Evolutionary conservation across 2,329 filamentous ascomycete species (phyloP), one percentile per base, ranked within the genome.

Genomic region (Trichoderma brevicompactum): DNA sequence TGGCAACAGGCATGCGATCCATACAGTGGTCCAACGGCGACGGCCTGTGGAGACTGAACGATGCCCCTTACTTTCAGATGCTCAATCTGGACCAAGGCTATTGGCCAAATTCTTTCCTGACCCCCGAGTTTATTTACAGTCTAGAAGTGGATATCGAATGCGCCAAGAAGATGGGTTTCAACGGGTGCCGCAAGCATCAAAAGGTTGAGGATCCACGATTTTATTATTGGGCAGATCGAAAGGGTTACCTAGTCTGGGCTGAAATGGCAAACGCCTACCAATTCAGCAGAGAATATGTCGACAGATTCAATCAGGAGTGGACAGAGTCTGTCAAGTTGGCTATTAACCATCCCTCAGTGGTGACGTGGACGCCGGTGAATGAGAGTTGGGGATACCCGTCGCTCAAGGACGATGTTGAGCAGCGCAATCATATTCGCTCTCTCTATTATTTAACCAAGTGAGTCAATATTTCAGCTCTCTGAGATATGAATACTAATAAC

Each of bases 321-420:
- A 78, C 79, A 1, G 87, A 87, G 72, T 81, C 84, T 6, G 83
- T 90, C 5, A 82, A 81, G 71, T 77, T 88, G 19, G 88, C 89
- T 70, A 85, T 89, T 67, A 90, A 90, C 69, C 87, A 88, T 61
- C 86, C 88, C 0, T 85, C 80, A 7, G 78, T 91, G 28, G 80
- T 90, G 6, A 84, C 85, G 0, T 91, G 88, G 88, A 90, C 88
- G 2, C 87, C 87, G 0, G 83, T 87, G 52, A 90, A 91, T 69
- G 77, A 83, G 74, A 82, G 80, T 69, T 91, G 88, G 88, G 88
- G 81, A 0, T 90, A 90, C 69, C 81, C 85, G 0, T 79, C 82
- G 41, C 79, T 90, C 40, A 82, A 83, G 67, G 79, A 83, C 53
- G 83, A 80, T 63, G 76, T 81, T 7, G 80, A 84, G 64, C 87